Percentiles rank a stretch among this genome's conserved stretches.
Evolutionary conservation across 306 rosid genomes (phyloP).

Genomic region (Trifolium fragiferum): DNA sequence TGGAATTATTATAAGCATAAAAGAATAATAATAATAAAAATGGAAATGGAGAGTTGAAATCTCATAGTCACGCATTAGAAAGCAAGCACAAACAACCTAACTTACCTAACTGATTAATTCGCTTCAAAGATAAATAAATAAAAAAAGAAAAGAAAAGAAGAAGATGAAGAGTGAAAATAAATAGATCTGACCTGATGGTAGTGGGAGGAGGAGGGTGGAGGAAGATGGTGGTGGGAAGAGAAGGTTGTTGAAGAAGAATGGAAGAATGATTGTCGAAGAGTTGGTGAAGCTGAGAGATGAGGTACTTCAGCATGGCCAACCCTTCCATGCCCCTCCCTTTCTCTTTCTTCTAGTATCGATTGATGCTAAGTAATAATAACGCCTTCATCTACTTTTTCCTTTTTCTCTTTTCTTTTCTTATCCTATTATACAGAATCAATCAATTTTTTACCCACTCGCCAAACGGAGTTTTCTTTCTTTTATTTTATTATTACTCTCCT

Average conservation of each 20-base stretch:
- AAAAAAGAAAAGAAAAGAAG: neutral
- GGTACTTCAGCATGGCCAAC: slow-evolving; percentile 79
- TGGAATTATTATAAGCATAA: neutral
- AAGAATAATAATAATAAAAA: neutral
- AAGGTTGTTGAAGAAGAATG: slow-evolving; percentile 26
- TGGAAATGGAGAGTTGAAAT: slow-evolving; percentile 2
- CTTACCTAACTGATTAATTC: slow-evolving; percentile 12
- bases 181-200: slow-evolving; percentile 43
- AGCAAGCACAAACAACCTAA: slow-evolving; percentile 31
- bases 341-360: too few species aligned
- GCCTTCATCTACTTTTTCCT: neutral
- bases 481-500: too few species aligned
- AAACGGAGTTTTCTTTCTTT: neutral
- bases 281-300: slow-evolving; percentile 71
- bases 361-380: neutral
- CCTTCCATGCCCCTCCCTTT: slow-evolving; percentile 64
- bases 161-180: neutral
- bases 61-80: neutral
- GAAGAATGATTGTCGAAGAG: slow-evolving; percentile 28
- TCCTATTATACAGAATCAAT: too few species aligned
- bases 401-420: neutral
- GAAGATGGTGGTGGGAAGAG: slow-evolving; percentile 46
- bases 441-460: slow-evolving; percentile 2
- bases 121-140: slow-evolving; percentile 28
- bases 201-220: slow-evolving; percentile 56